These are phyloP conservation scores for Bertia moriformis DNA, from an alignment of 2,329 filamentous ascomycete genomes.

Conservation along the genomic window DNA sequence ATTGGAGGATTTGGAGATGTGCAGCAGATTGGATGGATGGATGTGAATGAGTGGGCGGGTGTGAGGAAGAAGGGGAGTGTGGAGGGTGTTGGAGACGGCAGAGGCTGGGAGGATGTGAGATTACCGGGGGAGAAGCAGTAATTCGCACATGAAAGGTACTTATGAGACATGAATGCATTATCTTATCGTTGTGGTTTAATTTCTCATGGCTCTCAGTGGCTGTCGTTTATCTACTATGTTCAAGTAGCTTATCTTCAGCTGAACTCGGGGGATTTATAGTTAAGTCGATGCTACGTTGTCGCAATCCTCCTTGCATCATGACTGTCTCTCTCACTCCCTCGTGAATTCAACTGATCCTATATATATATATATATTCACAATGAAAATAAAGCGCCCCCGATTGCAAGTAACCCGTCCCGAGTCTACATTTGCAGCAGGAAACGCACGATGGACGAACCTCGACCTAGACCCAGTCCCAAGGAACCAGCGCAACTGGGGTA, in stretches of 20 bases:
- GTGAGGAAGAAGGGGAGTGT: not conserved
- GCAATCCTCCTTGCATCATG: no score
- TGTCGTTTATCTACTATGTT: no score
- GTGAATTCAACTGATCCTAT: no score
- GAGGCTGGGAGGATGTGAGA: slow-evolving; percentile 1
- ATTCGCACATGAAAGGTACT: not conserved
- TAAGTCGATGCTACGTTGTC: no score
- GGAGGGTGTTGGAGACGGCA: not conserved
- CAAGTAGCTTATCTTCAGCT: no score
- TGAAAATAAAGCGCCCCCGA: not conserved
- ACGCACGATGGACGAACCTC: not conserved
- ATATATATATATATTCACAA: no score
- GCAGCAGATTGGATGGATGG: slow-evolving; percentile 1
- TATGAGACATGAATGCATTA: no score
- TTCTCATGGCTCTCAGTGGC: no score
- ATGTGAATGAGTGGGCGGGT: not conserved
- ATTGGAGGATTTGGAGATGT: not conserved
- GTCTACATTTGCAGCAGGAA: not conserved
- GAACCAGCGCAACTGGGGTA: not conserved
- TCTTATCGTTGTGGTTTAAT: no score
- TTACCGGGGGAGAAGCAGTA: not conserved
- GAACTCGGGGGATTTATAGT: no score
- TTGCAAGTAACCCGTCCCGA: not conserved
- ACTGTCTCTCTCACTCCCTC: no score
- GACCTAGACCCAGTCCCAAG: not conserved